Evolutionary conservation across 805 yeast genomes (phyloP).

Genomic region (Pichia gijzeniarum): DNA sequence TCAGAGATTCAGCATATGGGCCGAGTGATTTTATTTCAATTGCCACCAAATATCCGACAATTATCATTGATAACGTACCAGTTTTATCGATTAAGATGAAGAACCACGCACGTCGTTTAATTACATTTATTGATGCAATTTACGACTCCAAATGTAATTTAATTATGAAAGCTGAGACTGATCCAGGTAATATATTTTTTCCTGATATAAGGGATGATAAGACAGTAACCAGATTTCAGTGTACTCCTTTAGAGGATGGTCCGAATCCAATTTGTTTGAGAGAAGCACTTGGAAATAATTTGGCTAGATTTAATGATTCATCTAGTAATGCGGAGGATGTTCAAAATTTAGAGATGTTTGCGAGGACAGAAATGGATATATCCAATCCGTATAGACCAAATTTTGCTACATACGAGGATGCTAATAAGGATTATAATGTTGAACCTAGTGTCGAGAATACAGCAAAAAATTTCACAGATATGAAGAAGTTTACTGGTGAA

Average conservation of each 20-base stretch:
- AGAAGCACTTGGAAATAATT: constrained; percentile 1
- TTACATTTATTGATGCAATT: constrained; percentile 60
- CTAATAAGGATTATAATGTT: constrained; percentile 30
- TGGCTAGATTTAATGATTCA: background rate
- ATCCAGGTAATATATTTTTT: constrained; percentile 52
- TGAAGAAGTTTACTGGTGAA: constrained; percentile 63
- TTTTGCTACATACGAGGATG: constrained; percentile 53
- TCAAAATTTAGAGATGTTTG: constrained; percentile 64
- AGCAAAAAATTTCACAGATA: constrained; percentile 38
- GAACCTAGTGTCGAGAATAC: constrained; percentile 14
- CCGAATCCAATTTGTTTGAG: constrained; percentile 9
- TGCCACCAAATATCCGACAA: constrained; percentile 51
- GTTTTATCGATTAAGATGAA: constrained; percentile 48
- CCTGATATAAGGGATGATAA: constrained; percentile 38
- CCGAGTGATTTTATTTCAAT: constrained; percentile 67
- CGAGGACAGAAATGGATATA: constrained; percentile 54
- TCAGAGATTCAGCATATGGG: constrained; percentile 46
- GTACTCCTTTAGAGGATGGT: constrained; percentile 15
- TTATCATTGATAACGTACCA: constrained; percentile 58
- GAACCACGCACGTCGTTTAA: constrained; percentile 63
- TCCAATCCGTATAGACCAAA: constrained; percentile 66
- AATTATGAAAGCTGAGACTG: constrained; percentile 43
- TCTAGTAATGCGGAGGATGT: constrained; percentile 6
- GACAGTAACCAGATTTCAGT: constrained; percentile 10
- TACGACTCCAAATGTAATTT: constrained; percentile 63